Conservation (phyloP, 805 yeast genomes). For the Kluyveromyces lactis region DNA sequence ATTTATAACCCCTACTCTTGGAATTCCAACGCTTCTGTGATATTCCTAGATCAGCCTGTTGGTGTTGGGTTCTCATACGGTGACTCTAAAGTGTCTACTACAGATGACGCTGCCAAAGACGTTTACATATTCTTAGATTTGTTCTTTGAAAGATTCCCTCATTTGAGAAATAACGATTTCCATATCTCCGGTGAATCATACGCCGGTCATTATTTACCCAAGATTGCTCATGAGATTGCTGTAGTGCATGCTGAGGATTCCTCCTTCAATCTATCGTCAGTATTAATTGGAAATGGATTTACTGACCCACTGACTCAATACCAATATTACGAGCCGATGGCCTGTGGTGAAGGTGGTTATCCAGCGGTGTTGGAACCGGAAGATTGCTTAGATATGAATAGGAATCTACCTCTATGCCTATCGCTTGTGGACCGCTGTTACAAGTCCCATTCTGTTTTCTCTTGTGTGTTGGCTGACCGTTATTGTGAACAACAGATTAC, state of each 20-base stretch:
- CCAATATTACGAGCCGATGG: slow-evolving; percentile 82
- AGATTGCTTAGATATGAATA: slow-evolving; percentile 58
- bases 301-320: slow-evolving; percentile 79
- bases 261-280: slow-evolving; percentile 61
- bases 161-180: slow-evolving; percentile 49
- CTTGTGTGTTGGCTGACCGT: slow-evolving; percentile 76
- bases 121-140: slow-evolving; percentile 76
- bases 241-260: slow-evolving; percentile 35
- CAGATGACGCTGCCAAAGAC: slow-evolving; percentile 81
- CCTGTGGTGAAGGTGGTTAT: slow-evolving; percentile 84
- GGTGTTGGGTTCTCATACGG: slow-evolving; percentile 89
- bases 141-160: slow-evolving; percentile 78
- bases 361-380: slow-evolving; percentile 63
- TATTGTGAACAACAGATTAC: slow-evolving; percentile 68
- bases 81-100: slow-evolving; percentile 48
- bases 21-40: slow-evolving; percentile 85
- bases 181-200: slow-evolving; percentile 82
- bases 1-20: slow-evolving; percentile 76
- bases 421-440: slow-evolving; percentile 60
- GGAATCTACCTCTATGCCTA: slow-evolving; percentile 56
- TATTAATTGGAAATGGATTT: slow-evolving; percentile 87
- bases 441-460: slow-evolving; percentile 48
- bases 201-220: slow-evolving; percentile 79
- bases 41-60: slow-evolving; percentile 90
- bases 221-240: slow-evolving; percentile 47